These are phyloP conservation scores for Rhizoclosmatium globosum DNA, from an alignment of 192 early-diverging fungal genomes.

Conservation along the genomic window DNA sequence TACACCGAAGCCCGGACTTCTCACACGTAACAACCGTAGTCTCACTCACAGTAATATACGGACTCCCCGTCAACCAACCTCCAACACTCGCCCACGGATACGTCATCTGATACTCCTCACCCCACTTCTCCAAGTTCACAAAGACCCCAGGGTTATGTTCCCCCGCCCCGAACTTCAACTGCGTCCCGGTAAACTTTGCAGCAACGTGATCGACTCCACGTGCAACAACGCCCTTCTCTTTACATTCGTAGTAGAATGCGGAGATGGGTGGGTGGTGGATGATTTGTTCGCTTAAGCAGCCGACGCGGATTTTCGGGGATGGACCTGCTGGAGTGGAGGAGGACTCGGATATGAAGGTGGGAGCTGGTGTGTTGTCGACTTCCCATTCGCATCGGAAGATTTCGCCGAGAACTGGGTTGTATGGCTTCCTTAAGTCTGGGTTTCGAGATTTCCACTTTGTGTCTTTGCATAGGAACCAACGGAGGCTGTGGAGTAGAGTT, in stretches of 20 bases:
- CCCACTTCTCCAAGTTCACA: slow-evolving; percentile 62
- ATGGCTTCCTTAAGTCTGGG: slow-evolving; percentile 92
- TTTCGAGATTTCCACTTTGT: slow-evolving; percentile 64
- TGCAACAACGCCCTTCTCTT: slow-evolving; percentile 66
- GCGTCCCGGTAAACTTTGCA: slow-evolving; percentile 78
- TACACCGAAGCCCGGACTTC: slow-evolving; percentile 65
- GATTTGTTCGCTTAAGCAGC: slow-evolving; percentile 90
- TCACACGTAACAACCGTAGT: slow-evolving; percentile 68
- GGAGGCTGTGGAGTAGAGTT: too few relatives aligned
- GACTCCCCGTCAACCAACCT: slow-evolving; percentile 72
- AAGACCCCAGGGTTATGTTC: slow-evolving; percentile 72
- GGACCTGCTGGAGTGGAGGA: background rate
- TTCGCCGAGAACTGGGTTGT: slow-evolving; percentile 94
- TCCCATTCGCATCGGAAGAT: slow-evolving; percentile 85
- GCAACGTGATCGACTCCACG: slow-evolving; percentile 76
- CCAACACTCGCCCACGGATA: slow-evolving; percentile 73
- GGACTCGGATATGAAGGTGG: slow-evolving; percentile 2
- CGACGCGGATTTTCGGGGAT: slow-evolving; percentile 63
- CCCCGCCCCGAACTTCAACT: slow-evolving; percentile 74
- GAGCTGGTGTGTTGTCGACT: slow-evolving; percentile 1
- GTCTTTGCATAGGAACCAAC: slow-evolving; percentile 79
- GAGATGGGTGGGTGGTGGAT: slow-evolving; percentile 95
- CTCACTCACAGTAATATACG: slow-evolving; percentile 70
- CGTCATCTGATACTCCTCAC: slow-evolving; percentile 72
- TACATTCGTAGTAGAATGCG: slow-evolving; percentile 70